These are phyloP conservation scores for Neofusicoccum ribis DNA, from an alignment of 2,329 filamentous ascomycete genomes.

Conservation along the genomic window DNA sequence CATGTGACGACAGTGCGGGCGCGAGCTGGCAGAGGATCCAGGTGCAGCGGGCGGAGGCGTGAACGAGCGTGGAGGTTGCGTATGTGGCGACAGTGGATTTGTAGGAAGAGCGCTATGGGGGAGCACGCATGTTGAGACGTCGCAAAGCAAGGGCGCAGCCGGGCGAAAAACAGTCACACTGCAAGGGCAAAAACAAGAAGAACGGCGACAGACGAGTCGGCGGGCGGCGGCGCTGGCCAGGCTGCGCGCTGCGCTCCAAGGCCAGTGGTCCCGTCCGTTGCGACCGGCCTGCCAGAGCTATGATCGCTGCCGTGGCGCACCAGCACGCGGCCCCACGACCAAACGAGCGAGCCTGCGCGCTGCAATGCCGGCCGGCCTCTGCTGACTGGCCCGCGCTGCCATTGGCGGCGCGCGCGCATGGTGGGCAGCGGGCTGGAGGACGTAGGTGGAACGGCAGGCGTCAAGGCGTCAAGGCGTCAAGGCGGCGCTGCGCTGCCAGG, in stretches of 20 bases:
- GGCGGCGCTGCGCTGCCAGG: background rate
- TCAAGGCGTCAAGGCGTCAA: background rate
- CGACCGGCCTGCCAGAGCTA: background rate
- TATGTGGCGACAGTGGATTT: slow-evolving; percentile 17
- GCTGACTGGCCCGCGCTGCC: background rate
- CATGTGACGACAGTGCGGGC: slow-evolving; percentile 90
- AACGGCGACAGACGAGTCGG: background rate
- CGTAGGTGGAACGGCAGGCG: background rate
- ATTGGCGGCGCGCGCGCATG: background rate
- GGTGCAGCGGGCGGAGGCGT: background rate
- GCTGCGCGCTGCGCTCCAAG: slow-evolving; percentile 3
- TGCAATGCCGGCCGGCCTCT: background rate
- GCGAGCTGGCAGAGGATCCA: background rate
- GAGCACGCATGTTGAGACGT: slow-evolving; percentile 16
- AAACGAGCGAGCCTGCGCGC: slow-evolving; percentile 1
- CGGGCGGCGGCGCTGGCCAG: background rate
- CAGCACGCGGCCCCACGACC: slow-evolving; percentile 12
- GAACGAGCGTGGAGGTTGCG: slow-evolving; percentile 10
- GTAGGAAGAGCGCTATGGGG: slow-evolving; percentile 11
- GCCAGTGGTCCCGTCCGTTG: background rate
- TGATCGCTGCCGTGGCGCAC: slow-evolving; percentile 15
- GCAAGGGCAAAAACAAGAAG: slow-evolving; percentile 12
- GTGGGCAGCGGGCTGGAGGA: background rate
- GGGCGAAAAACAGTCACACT: slow-evolving; percentile 15
- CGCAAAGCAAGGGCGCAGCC: slow-evolving; percentile 12